Conservation (phyloP, 2,329 filamentous ascomycete species). For the Alternaria gaisen region DNA sequence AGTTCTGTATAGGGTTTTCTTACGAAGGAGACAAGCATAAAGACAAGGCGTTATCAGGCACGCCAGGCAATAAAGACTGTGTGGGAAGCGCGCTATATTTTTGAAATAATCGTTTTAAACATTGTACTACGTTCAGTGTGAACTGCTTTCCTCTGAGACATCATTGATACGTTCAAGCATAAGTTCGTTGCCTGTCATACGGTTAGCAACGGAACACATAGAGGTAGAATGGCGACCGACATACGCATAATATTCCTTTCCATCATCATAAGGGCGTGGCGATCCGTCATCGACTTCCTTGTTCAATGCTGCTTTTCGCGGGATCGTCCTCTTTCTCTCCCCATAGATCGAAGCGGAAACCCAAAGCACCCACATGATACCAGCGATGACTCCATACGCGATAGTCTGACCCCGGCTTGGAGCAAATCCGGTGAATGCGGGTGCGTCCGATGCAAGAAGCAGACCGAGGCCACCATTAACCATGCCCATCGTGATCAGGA, state of each 20-base stretch:
- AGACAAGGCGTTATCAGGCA: background rate
- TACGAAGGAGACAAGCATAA: background rate
- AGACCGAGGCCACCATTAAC: conserved; percentile 66
- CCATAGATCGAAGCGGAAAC: conserved; percentile 39
- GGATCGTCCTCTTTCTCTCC: conserved; percentile 26
- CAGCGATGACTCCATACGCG: conserved; percentile 46
- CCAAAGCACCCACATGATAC: conserved; percentile 48
- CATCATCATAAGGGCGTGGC: conserved; percentile 9
- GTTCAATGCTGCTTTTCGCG: conserved; percentile 17
- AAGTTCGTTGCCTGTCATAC: background rate
- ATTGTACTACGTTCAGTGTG: background rate
- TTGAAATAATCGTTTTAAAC: background rate
- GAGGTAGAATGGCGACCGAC: background rate
- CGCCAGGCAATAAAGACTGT: background rate
- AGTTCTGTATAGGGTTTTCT: background rate
- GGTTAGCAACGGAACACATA: background rate
- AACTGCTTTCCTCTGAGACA: background rate
- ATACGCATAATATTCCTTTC: conserved; percentile 31
- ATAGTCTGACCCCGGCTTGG: conserved; percentile 40
- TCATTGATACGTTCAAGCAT: background rate
- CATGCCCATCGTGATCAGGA: conserved; percentile 61
- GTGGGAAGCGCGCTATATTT: rapidly evolving
- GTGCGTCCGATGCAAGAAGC: conserved; percentile 41
- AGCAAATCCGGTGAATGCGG: conserved; percentile 31
- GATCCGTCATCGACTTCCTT: conserved; percentile 20